Base-by-base conservation (phyloP, 768 basidiomycete species). In the Mycena latifolia region DNA sequence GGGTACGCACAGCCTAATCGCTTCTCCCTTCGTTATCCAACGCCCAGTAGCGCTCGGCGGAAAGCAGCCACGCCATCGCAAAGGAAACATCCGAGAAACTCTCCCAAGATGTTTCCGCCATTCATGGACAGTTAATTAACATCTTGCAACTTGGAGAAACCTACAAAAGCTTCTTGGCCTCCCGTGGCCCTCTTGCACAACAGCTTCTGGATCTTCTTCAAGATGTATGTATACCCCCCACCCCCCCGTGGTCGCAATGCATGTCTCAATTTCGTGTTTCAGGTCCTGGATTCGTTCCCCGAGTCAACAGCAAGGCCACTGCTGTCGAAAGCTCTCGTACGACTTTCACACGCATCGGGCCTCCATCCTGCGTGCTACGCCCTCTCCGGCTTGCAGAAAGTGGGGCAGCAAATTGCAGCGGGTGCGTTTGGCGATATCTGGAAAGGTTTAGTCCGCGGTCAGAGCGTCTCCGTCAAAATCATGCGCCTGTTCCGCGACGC, bases 391-490 rank as follows among this genome's bases (percentile, higher is more conserved):
- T 60, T 71, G 27, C 54, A 67, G 28, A 52, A 46, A 15, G 35
- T 58, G 9, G 70, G 69, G 15, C 50, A 58, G 31, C 69, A 69
- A 39, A 56, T 69, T 1, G 69, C 63, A 4, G 65, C 55, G 5
- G 71, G 71, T n/a, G 61, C 61, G 5, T 72, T 70, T 35, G 62
- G 66, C 3, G 69, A 68, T 28, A 66, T 72, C 25, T 70, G 57
- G 60, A 54, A 52, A 25, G 66, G 55, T 24, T 33, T 54, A 14
- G 18, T 72, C 12, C 58, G 53, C n/a, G 71, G 71, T 7, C 66
- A 67, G 52, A 61, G 45, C 14, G 67, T 72, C 29, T 69, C 71
- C 0, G 63, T 72, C 15, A 72, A 72, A 46, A 43, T 62, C 2
- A 55, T 70, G 62, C 50, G 63, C 35, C 8, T 70, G 0, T 67